Base-by-base conservation (phyloP, 257 asterid genomes). In the Gynochthodes officinalis region DNA sequence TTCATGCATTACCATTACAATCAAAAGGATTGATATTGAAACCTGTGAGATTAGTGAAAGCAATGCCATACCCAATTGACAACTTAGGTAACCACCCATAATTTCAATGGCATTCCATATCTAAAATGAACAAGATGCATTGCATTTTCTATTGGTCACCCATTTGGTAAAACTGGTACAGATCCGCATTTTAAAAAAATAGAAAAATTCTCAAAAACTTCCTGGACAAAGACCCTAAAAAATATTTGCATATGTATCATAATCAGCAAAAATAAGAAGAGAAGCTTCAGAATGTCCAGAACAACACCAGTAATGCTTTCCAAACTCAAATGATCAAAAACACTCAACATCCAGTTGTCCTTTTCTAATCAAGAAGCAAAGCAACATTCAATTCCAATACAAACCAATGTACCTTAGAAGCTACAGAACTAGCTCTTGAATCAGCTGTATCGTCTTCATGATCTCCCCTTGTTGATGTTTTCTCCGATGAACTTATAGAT, bases 361-460 rank as follows among this genome's bases (percentile, higher is more conserved):
- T 16, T 35, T 27, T 0, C 40, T 25, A 48, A 21, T 33, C 33
- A 50, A 33, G 7, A 50, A 40, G 32, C 21, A 35, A 69, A 50
- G 50, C 61, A 33, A 69, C 63, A 35, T 19, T 52, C 50, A 32
- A 40, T 27, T 28, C 27, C 19, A 18, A 1, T 8, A 18, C 16
- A 30, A 43, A 64, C 25, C 46, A 60, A 44, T 76, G 33, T 85
- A 90, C 99, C 97, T 81, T 88, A 75, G 87, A 79, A 79, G 84
- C 78, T 77, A 75, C 57, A 64, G 81, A 74, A 69, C 68, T 69
- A 61, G 83, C 78, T 42, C 82, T 82, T 1, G 96, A 94, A 83
- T 86, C 92, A 85, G 89, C 96, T 32, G 95, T 86, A 73, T 89
- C 99, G 48, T 82, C 89, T 70, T 85, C 96, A 80, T 84, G 70